phyloP scores from a whole-genome alignment of 208 protist species.

The Leishmania gerbilli region DNA sequence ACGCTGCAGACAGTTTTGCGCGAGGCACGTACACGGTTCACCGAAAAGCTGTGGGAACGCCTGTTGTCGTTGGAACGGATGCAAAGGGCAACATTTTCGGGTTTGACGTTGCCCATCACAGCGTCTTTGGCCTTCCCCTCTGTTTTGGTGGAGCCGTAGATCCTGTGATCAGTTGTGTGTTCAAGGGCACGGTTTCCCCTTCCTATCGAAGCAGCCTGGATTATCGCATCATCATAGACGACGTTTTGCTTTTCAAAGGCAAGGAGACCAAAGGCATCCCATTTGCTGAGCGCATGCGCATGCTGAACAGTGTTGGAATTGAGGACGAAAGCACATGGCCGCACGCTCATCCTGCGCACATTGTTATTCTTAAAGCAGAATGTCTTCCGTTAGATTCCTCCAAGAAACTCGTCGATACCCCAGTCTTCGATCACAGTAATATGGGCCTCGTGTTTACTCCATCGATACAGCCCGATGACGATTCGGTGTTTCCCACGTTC shows the following conservation, averaged over 20 bases:
- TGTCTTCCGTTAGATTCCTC: slow-evolving; percentile 43
- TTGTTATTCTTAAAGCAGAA: slow-evolving; percentile 61
- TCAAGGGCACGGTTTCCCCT: slow-evolving; percentile 62
- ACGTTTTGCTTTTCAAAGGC: slow-evolving; percentile 72
- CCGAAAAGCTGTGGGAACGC: slow-evolving; percentile 42
- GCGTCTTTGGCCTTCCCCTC: slow-evolving; percentile 69
- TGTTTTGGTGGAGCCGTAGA: slow-evolving; percentile 42
- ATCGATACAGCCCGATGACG: slow-evolving; percentile 23
- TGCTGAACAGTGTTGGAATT: slow-evolving; percentile 58
- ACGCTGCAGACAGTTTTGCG: slow-evolving; percentile 64
- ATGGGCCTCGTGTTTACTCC: slow-evolving; percentile 70
- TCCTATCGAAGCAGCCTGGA: slow-evolving; percentile 57
- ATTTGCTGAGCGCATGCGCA: slow-evolving; percentile 66
- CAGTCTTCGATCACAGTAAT: slow-evolving; percentile 51
- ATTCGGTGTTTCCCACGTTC: slow-evolving; percentile 30
- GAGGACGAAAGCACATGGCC: slow-evolving; percentile 72
- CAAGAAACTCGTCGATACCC: slow-evolving; percentile 38
- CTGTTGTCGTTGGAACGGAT: slow-evolving; percentile 58
- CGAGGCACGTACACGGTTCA: slow-evolving; percentile 51
- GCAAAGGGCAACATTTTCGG: slow-evolving; percentile 61
- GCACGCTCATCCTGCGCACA: slow-evolving; percentile 47
- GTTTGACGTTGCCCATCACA: slow-evolving; percentile 48
- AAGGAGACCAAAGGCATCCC: slow-evolving; percentile 46
- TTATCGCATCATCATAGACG: slow-evolving; percentile 75
- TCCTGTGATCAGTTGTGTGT: slow-evolving; percentile 49